A percentile compares a stretch with the other conserved stretches of the same genome.
Conservation (phyloP, 495 filamentous ascomycete species). For the Penicillium paxilli region DNA sequence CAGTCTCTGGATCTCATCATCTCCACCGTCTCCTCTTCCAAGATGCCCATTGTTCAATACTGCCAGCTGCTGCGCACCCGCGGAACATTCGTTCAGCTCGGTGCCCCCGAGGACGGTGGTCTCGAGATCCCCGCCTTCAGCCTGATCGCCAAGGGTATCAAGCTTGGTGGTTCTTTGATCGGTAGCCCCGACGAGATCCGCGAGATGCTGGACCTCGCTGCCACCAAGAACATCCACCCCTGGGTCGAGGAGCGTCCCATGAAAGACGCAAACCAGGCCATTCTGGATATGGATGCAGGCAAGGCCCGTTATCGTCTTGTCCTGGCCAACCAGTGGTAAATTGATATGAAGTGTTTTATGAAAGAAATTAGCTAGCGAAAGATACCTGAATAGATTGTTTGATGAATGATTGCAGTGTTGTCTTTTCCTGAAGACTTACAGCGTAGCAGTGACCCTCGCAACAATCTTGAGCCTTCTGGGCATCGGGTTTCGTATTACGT, state of each 20-base stretch:
- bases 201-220: conserved; percentile 80
- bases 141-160: conserved; percentile 59
- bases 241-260: conserved; percentile 72
- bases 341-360: not conserved
- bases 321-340: conserved; percentile 57
- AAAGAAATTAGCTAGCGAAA: not conserved
- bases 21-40: conserved; percentile 69
- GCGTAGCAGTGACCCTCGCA: too few relatives aligned
- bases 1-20: conserved; percentile 76
- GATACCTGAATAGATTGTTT: not conserved
- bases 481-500: too few relatives aligned
- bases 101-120: conserved; percentile 64
- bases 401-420: not conserved
- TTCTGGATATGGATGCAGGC: conserved; percentile 67
- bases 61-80: conserved; percentile 63
- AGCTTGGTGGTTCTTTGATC: conserved; percentile 70
- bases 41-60: conserved; percentile 78
- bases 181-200: conserved; percentile 71
- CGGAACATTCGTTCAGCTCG: conserved; percentile 81
- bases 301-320: conserved; percentile 76
- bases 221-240: conserved; percentile 65
- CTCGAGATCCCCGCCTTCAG: conserved; percentile 60
- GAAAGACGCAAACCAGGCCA: conserved; percentile 70
- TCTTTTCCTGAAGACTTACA: not conserved
- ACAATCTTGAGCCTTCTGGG: too few relatives aligned